These are phyloP conservation scores for Saccharum hybrid DNA, from an alignment of 202 grass and related monocot species.

Conservation along the genomic window DNA sequence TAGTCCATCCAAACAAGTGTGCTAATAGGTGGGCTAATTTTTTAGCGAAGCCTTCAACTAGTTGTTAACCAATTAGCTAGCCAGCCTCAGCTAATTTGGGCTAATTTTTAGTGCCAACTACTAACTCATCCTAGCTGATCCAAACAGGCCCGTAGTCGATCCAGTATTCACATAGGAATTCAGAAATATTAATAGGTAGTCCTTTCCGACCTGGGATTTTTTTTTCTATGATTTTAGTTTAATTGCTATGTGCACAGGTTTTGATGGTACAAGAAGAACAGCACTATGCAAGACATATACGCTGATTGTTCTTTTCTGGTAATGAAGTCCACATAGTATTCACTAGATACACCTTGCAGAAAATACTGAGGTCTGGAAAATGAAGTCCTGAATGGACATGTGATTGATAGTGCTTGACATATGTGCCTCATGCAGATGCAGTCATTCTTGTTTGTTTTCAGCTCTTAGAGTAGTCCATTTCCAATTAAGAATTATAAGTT, in stretches of 20 bases:
- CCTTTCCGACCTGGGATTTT: neutral
- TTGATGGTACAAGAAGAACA: neutral
- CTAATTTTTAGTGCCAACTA: too few relatives aligned
- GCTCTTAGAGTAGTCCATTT: conserved; percentile 3
- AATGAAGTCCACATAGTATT: conserved; percentile 12
- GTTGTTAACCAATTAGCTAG: too few relatives aligned
- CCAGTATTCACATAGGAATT: neutral
- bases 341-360: neutral
- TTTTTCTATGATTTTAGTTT: neutral
- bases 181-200: too few relatives aligned
- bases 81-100: too few relatives aligned
- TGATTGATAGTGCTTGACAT: neutral
- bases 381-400: neutral
- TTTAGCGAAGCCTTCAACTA: too few relatives aligned
- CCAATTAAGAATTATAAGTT: neutral
- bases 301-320: neutral
- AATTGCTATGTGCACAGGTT: neutral
- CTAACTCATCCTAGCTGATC: too few relatives aligned
- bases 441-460: neutral
- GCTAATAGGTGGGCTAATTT: too few relatives aligned
- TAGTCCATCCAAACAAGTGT: too few relatives aligned
- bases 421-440: neutral
- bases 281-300: neutral
- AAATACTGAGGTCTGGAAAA: neutral
- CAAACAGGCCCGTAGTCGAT: neutral